Percentiles rank a stretch among this genome's conserved stretches.
Evolutionary conservation across 768 basidiomycete species (phyloP).

Genomic region (Russula virescens): DNA sequence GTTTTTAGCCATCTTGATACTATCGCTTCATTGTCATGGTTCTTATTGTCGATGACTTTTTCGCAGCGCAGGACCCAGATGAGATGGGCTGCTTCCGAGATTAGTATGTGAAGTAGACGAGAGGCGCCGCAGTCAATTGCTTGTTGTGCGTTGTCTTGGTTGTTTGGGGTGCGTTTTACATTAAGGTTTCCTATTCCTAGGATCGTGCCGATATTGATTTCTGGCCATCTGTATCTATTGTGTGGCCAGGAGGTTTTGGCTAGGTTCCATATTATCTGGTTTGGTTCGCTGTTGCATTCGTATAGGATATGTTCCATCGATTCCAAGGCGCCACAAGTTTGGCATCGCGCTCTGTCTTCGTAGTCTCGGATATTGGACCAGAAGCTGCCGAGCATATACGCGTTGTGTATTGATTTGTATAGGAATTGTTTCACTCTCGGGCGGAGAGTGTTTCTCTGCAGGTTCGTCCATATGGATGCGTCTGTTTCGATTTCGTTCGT

Average conservation of each 20-base stretch:
- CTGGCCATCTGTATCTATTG: not conserved
- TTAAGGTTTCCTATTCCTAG: slow-evolving; percentile 8
- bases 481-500: not conserved
- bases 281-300: not conserved
- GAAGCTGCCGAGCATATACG: not conserved
- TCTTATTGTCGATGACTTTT: not conserved
- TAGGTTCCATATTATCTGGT: not conserved
- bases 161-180: no score
- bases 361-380: not conserved
- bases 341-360: not conserved
- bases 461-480: not conserved
- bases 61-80: slow-evolving; percentile 23
- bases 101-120: slow-evolving; percentile 15
- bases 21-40: not conserved
- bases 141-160: no score
- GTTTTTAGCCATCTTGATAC: not conserved
- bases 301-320: slow-evolving; percentile 26
- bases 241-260: not conserved
- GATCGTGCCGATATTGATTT: not conserved
- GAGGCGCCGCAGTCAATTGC: not conserved
- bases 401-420: not conserved
- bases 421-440: not conserved
- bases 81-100: slow-evolving; percentile 9
- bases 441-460: no score
- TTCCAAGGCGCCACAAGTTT: not conserved